Percentiles rank a stretch among this genome's conserved stretches.
Conservation (phyloP, 495 filamentous ascomycete species). For the Penicillium paradoxum region DNA sequence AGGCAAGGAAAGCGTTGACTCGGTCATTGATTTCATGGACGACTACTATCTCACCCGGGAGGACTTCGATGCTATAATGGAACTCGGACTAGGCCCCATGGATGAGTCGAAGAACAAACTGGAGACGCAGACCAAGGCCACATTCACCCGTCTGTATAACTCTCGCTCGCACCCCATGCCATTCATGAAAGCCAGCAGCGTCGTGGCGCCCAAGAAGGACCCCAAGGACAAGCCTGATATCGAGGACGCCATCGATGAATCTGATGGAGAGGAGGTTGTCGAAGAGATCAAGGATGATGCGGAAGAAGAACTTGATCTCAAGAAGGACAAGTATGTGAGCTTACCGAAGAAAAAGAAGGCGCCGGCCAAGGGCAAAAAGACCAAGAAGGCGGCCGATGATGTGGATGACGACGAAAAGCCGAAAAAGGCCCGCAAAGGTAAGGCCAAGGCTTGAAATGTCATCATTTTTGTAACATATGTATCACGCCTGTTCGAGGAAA, state of each 20-base stretch:
- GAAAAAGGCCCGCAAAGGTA: slow-evolving; percentile 45
- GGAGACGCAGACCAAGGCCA: slow-evolving; percentile 75
- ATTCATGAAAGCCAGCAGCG: slow-evolving; percentile 87
- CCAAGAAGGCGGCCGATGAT: slow-evolving; percentile 42
- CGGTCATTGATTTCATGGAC: slow-evolving; percentile 90
- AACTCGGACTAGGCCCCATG: slow-evolving; percentile 85
- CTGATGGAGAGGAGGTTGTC: slow-evolving; percentile 65
- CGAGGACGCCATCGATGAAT: slow-evolving; percentile 92
- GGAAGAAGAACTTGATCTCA: slow-evolving; percentile 69
- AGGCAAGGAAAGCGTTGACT: slow-evolving; percentile 68
- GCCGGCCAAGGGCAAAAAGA: slow-evolving; percentile 51
- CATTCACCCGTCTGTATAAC: slow-evolving; percentile 92
- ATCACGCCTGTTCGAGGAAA: background rate
- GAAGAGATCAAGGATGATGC: slow-evolving; percentile 58
- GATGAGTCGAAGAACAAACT: slow-evolving; percentile 68
- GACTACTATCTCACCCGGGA: slow-evolving; percentile 95
- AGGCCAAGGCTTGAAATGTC: slow-evolving; percentile 31
- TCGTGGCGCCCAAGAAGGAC: slow-evolving; percentile 62
- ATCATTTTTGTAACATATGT: slow-evolving; percentile 10
- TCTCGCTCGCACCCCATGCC: slow-evolving; percentile 79
- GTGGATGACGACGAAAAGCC: slow-evolving; percentile 49
- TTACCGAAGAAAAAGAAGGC: slow-evolving; percentile 74
- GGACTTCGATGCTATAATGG: slow-evolving; percentile 87
- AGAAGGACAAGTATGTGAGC: slow-evolving; percentile 96
- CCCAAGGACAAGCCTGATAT: slow-evolving; percentile 83